Evolutionary conservation across 2,329 filamentous ascomycete genomes (phyloP).

Genomic region (Aspergillus neotritici): DNA sequence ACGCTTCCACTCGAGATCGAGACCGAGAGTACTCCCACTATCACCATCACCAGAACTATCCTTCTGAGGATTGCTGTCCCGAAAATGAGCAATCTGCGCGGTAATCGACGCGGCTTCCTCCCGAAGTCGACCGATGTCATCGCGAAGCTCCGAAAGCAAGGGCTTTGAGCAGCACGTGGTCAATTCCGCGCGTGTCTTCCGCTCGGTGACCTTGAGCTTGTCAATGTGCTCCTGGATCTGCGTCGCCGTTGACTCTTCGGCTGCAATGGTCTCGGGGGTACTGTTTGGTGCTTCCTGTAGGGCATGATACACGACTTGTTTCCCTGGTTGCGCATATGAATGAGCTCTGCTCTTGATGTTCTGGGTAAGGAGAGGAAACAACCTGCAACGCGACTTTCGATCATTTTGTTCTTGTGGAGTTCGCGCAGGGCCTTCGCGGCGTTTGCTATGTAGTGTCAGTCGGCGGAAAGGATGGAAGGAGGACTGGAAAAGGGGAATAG

Average conservation of each 20-base stretch:
- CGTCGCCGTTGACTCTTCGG: slow-evolving; percentile 46
- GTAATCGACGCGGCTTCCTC: slow-evolving; percentile 40
- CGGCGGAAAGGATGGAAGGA: slow-evolving; percentile 7
- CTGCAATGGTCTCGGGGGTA: slow-evolving; percentile 45
- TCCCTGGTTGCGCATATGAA: slow-evolving; percentile 44
- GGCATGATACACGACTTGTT: slow-evolving; percentile 58
- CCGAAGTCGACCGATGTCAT: slow-evolving; percentile 41
- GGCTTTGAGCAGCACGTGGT: slow-evolving; percentile 44
- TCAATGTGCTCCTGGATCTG: slow-evolving; percentile 43
- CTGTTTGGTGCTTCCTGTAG: slow-evolving; percentile 48
- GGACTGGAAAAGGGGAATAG: not conserved
- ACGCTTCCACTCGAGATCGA: slow-evolving; percentile 44
- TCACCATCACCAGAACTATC: slow-evolving; percentile 44
- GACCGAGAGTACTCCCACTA: slow-evolving; percentile 39
- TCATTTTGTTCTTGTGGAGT: slow-evolving; percentile 54
- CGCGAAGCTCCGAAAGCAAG: slow-evolving; percentile 47
- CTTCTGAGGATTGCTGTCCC: slow-evolving; percentile 35
- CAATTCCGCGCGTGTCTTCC: slow-evolving; percentile 45
- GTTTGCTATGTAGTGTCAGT: slow-evolving; percentile 38
- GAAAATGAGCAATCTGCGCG: slow-evolving; percentile 38
- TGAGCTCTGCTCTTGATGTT: not conserved
- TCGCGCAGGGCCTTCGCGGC: slow-evolving; percentile 59
- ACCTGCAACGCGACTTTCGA: slow-evolving; percentile 54
- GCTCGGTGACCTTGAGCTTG: slow-evolving; percentile 43
- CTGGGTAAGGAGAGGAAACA: slow-evolving; percentile 8